Evolutionary conservation across 176 grass and related monocot species (phyloP).

Genomic region (Cenchrus americanus): DNA sequence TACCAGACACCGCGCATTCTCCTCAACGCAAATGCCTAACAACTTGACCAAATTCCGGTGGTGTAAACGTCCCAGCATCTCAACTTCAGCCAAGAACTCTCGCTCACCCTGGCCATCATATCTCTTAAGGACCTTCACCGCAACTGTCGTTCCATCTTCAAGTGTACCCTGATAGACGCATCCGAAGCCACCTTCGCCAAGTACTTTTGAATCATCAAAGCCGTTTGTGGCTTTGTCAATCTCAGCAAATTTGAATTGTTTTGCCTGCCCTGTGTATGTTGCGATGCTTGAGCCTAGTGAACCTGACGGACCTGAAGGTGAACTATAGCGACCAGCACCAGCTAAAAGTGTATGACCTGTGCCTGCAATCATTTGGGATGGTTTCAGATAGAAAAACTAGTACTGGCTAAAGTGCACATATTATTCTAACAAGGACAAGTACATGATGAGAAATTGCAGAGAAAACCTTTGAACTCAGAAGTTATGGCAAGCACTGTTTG

Average conservation of each 20-base stretch:
- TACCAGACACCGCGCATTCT: constrained; percentile 79
- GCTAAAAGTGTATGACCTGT: constrained; percentile 61
- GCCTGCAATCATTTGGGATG: constrained; percentile 48
- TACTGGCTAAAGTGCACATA: constrained; percentile 7
- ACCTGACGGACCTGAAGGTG: constrained; percentile 72
- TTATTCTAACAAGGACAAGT: constrained; percentile 2
- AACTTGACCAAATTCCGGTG: constrained; percentile 96
- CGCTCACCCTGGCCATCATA: constrained; percentile 77
- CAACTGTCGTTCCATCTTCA: constrained; percentile 75
- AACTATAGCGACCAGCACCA: constrained; percentile 59
- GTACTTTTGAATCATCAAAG: constrained; percentile 73
- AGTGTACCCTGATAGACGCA: constrained; percentile 83
- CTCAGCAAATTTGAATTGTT: constrained; percentile 69
- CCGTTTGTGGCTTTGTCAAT: constrained; percentile 85
- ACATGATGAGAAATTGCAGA: background rate
- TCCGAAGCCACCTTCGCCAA: constrained; percentile 97
- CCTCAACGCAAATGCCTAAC: constrained; percentile 90
- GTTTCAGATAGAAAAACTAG: constrained; percentile 34
- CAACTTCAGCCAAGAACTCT: constrained; percentile 93
- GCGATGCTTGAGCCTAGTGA: constrained; percentile 76
- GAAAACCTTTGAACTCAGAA: constrained; percentile 14
- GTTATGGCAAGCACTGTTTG: background rate
- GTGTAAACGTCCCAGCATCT: constrained; percentile 97
- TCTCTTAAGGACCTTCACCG: constrained; percentile 96
- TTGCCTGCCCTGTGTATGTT: constrained; percentile 76